Conservation (phyloP, 257 asterid species). For the Nemophila menziesii region DNA sequence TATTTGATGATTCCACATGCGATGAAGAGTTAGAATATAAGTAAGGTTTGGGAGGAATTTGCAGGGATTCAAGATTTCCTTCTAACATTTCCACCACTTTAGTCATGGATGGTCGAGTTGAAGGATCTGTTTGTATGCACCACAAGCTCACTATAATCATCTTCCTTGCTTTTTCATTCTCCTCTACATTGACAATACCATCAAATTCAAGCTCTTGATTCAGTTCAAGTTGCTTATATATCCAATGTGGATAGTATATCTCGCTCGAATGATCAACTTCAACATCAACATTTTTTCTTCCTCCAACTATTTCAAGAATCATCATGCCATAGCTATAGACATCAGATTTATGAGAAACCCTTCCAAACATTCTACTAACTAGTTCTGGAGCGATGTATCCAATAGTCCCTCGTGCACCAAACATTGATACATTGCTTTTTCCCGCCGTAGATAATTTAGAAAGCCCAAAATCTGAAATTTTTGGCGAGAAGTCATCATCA, state of each 20-base stretch:
- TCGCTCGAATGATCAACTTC: conserved; percentile 8
- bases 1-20: neutral
- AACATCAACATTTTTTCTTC: conserved; percentile 9
- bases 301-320: conserved; percentile 19
- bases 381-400: conserved; percentile 32
- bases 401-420: conserved; percentile 17
- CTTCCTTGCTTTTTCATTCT: conserved; percentile 13
- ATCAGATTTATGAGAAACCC: conserved; percentile 26
- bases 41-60: conserved; percentile 26
- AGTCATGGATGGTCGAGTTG: conserved; percentile 21
- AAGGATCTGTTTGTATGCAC: conserved; percentile 33
- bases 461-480: conserved; percentile 24
- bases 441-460: conserved; percentile 11
- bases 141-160: conserved; percentile 31
- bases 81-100: conserved; percentile 33
- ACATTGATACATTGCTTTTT: conserved; percentile 10
- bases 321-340: conserved; percentile 28
- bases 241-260: conserved; percentile 20
- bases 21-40: conserved; percentile 14
- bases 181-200: conserved; percentile 3
- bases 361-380: conserved; percentile 15
- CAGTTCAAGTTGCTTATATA: conserved; percentile 17
- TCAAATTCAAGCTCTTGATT: neutral
- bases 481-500: conserved; percentile 16
- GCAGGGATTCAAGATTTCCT: conserved; percentile 14